phyloP scores from a whole-genome alignment of 1,139 yeast genomes.

The Candida albicans region DNA sequence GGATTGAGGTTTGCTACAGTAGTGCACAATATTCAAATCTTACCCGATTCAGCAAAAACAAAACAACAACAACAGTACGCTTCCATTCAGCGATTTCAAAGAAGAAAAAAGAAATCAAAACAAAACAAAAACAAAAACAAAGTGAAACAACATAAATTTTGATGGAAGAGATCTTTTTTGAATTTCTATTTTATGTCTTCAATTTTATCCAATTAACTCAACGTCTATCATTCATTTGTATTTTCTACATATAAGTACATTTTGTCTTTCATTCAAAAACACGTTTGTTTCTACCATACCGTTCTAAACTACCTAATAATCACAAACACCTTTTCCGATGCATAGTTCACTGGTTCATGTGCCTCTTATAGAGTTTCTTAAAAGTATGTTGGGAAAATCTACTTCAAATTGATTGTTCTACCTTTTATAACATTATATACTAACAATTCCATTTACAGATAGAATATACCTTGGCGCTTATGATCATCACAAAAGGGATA shows the following conservation, averaged over 20 bases:
- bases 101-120: background rate
- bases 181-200: background rate
- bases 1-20: background rate
- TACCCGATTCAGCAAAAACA: background rate
- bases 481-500: constrained; percentile 76
- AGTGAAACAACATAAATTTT: background rate
- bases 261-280: background rate
- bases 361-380: constrained; percentile 47
- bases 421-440: constrained; percentile 13
- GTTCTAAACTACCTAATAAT: background rate
- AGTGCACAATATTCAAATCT: background rate
- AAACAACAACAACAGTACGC: background rate
- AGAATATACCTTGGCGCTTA: constrained; percentile 90
- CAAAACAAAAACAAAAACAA: background rate
- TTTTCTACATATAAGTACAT: background rate
- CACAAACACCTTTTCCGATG: constrained; percentile 8
- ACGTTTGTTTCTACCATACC: background rate
- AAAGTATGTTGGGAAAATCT: constrained; percentile 29
- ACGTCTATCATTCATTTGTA: too few species aligned
- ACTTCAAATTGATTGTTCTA: background rate
- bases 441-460: constrained; percentile 42
- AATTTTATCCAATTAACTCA: background rate
- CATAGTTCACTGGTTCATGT: constrained; percentile 17
- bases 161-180: background rate
- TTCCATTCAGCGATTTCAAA: background rate